Evolutionary conservation across 768 basidiomycete genomes (phyloP), one percentile per base, ranked within the genome.

Genomic region (Tephrocybe sp.): DNA sequence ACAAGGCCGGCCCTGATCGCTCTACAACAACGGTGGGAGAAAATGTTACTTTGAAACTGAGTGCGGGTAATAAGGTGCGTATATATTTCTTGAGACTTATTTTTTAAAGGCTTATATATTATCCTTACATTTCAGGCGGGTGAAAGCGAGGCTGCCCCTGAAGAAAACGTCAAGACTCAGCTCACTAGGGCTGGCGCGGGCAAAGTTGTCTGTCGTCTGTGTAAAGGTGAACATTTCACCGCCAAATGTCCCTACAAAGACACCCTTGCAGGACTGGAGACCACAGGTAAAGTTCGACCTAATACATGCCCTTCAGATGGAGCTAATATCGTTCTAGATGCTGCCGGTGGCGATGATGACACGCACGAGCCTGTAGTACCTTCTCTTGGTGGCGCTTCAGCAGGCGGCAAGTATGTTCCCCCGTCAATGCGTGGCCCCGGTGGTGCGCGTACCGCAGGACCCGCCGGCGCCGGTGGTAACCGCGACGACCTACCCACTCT

Each of bases 241-340:
- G 89, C 94, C 55, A 94, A 95, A 69, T 98, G 97, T 79, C 97
- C 97, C 5, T 95, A 94, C 80, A 97, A 94, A 71, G 94, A 98
- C 60, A 88, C 89, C 8, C 80, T 99, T 12, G 86, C 85, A 9
- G 88, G 83, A 3, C 74, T 93, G 40, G 89, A 84, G 44, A 75
- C 74, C 11, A 70, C 72, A 4, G 85, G 85, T 79, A 1, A 26
- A 2, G 15, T 30, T 32, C 5, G 16, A 26, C 37, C 24, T 28
- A 13, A 26, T 30, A 12, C 13, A 28, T n/a, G 24, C 18, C 18
- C 36, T n/a, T n/a, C n/a, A n/a, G n/a, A n/a, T n/a, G n/a, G n/a
- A n/a, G n/a, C n/a, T n/a, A 9, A 46, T 26, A 35, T 24, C 11
- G 19, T 18, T 41, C 2, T 44, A 68, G 69, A 71, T 47, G 56